Conservation (phyloP, 768 basidiomycete species). For the Paxillus rubicundulus region DNA sequence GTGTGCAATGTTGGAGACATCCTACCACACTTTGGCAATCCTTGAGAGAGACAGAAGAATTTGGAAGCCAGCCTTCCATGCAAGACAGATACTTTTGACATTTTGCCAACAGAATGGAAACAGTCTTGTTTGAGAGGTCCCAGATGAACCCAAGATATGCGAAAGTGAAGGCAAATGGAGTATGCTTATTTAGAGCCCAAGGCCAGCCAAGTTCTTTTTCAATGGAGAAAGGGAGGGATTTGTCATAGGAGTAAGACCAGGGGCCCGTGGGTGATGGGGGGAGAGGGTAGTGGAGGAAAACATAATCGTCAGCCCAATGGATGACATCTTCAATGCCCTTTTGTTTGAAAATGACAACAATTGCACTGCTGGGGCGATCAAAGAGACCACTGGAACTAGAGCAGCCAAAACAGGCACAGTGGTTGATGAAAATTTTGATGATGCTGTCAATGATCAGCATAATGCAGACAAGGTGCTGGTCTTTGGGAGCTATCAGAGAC, state of each 20-base stretch:
- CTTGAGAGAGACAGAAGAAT: neutral
- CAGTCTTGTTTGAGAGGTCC: neutral
- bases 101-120: neutral
- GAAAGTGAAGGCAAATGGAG: neutral
- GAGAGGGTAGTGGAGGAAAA: neutral
- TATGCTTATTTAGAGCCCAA: neutral
- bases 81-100: neutral
- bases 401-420: conserved; percentile 20
- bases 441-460: neutral
- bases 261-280: neutral
- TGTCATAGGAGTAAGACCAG: neutral
- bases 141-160: neutral
- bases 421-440: conserved; percentile 5
- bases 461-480: neutral
- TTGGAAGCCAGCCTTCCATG: neutral
- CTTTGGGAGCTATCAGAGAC: conserved; percentile 30
- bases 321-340: conserved; percentile 16
- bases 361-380: conserved; percentile 31
- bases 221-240: neutral
- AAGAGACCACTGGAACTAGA: conserved; percentile 29
- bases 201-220: neutral
- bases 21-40: neutral
- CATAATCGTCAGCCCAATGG: conserved; percentile 40
- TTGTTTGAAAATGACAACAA: conserved; percentile 20
- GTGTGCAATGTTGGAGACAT: neutral